These are phyloP conservation scores for Colletotrichum sp. DNA, from an alignment of 2,329 filamentous ascomycete species.

Conservation along the genomic window DNA sequence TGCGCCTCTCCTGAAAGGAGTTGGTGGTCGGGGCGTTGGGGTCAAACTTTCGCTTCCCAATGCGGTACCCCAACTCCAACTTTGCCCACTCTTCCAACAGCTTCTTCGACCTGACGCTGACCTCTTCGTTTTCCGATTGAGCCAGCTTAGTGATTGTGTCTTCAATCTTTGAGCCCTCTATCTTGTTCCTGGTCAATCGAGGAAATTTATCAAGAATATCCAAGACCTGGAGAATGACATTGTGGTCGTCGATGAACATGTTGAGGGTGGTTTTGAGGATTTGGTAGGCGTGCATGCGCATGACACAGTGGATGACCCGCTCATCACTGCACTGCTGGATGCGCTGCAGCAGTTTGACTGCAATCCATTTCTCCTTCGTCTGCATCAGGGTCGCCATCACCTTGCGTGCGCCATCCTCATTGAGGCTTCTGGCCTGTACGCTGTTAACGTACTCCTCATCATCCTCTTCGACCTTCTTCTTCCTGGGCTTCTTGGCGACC, in stretches of 20 bases:
- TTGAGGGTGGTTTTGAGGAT: constrained; percentile 88
- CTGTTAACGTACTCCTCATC: constrained; percentile 97
- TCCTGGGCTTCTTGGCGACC: constrained; percentile 87
- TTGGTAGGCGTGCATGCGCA: constrained; percentile 96
- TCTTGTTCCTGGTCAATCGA: constrained; percentile 93
- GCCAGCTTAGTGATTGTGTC: constrained; percentile 74
- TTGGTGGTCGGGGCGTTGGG: constrained; percentile 62
- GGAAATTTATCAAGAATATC: constrained; percentile 90
- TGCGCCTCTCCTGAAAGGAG: constrained; percentile 68
- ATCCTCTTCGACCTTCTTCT: constrained; percentile 90
- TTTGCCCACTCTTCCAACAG: constrained; percentile 88
- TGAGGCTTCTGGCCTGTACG: constrained; percentile 78
- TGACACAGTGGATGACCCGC: constrained; percentile 83
- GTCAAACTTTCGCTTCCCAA: constrained; percentile 87
- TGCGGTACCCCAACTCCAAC: constrained; percentile 89
- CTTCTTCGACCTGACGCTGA: constrained; percentile 72
- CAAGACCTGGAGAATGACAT: constrained; percentile 87
- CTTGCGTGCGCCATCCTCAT: constrained; percentile 85
- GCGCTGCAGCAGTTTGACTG: constrained; percentile 88
- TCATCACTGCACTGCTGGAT: constrained; percentile 89
- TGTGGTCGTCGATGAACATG: constrained; percentile 87
- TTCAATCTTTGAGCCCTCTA: constrained; percentile 95
- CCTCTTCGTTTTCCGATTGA: constrained; percentile 73
- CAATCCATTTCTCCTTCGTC: constrained; percentile 99
- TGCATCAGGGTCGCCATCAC: constrained; percentile 97